Evolutionary conservation across 1,139 yeast genomes (phyloP).

Genomic region (Saccharomyces hybrid): DNA sequence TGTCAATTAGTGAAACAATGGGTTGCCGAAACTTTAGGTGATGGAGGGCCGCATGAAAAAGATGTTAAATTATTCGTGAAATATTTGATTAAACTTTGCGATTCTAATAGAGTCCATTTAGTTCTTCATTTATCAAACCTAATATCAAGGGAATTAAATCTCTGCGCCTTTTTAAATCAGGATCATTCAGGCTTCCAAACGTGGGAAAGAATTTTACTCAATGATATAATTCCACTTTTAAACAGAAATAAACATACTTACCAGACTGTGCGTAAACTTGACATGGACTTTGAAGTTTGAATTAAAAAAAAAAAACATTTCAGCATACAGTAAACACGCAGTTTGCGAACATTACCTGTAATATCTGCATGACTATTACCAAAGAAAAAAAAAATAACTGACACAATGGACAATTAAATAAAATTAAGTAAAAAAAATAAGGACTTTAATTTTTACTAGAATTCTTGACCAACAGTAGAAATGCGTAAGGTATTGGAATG

Average conservation of each 20-base stretch:
- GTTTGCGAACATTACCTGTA: background rate
- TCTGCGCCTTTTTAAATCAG: constrained; percentile 8
- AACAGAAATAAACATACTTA: constrained; percentile 21
- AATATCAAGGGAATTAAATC: constrained; percentile 18
- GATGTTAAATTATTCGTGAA: constrained; percentile 41
- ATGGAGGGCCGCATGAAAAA: constrained; percentile 50
- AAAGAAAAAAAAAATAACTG: background rate
- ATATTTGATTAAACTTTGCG: constrained; percentile 25
- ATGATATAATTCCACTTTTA: constrained; percentile 20
- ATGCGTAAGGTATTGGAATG: constrained; percentile 96
- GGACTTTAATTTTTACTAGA: background rate
- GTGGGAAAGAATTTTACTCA: constrained; percentile 28
- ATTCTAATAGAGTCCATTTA: constrained; percentile 19
- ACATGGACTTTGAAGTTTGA: constrained; percentile 20
- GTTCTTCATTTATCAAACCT: constrained; percentile 19
- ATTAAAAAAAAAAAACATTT: background rate
- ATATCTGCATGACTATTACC: background rate
- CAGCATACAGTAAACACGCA: background rate
- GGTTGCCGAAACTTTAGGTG: constrained; percentile 40
- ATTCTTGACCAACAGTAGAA: constrained; percentile 32
- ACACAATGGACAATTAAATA: background rate
- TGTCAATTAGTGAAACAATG: constrained; percentile 39
- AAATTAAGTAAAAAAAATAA: background rate
- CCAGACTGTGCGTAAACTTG: constrained; percentile 18
- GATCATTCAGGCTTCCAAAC: constrained; percentile 20